A percentile compares a stretch with the other conserved stretches of the same genome.
phyloP scores from a whole-genome alignment of 768 basidiomycete species.

The Russula sp. region DNA sequence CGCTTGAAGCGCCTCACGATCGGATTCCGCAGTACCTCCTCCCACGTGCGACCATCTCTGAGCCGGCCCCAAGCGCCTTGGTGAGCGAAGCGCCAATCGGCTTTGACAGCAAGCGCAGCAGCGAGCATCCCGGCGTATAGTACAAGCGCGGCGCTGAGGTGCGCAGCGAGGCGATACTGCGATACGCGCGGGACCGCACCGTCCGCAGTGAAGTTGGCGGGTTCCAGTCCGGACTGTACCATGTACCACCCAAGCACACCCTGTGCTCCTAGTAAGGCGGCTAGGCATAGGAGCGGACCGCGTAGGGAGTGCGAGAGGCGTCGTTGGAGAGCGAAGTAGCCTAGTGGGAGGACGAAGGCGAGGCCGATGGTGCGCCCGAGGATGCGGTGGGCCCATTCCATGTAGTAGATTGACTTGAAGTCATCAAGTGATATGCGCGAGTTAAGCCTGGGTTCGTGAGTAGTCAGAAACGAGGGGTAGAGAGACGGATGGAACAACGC shows the following conservation, averaged over 20 bases:
- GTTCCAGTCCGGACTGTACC: slow-evolving; percentile 94
- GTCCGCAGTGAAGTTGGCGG: slow-evolving; percentile 72
- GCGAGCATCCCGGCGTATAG: slow-evolving; percentile 94
- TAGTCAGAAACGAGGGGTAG: neutral
- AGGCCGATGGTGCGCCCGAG: slow-evolving; percentile 85
- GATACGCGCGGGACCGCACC: slow-evolving; percentile 91
- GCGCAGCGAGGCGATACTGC: slow-evolving; percentile 94
- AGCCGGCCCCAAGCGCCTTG: slow-evolving; percentile 59
- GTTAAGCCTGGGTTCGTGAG: slow-evolving; percentile 74
- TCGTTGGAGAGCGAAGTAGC: slow-evolving; percentile 73
- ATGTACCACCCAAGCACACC: slow-evolving; percentile 98
- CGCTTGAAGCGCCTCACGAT: slow-evolving; percentile 56
- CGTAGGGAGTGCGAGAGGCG: slow-evolving; percentile 64
- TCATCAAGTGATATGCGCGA: slow-evolving; percentile 81
- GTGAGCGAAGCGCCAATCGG: slow-evolving; percentile 73
- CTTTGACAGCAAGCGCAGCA: slow-evolving; percentile 67
- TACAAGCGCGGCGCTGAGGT: slow-evolving; percentile 85
- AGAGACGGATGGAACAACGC: slow-evolving; percentile 36
- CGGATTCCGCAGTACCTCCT: slow-evolving; percentile 53
- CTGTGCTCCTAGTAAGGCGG: slow-evolving; percentile 82
- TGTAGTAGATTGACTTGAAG: slow-evolving; percentile 95
- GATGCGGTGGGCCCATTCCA: slow-evolving; percentile 97
- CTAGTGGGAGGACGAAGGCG: slow-evolving; percentile 78
- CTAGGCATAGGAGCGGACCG: slow-evolving; percentile 65
- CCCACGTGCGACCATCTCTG: slow-evolving; percentile 41